Conservation (phyloP, 257 asterid genomes). For the Prunella vulgaris region DNA sequence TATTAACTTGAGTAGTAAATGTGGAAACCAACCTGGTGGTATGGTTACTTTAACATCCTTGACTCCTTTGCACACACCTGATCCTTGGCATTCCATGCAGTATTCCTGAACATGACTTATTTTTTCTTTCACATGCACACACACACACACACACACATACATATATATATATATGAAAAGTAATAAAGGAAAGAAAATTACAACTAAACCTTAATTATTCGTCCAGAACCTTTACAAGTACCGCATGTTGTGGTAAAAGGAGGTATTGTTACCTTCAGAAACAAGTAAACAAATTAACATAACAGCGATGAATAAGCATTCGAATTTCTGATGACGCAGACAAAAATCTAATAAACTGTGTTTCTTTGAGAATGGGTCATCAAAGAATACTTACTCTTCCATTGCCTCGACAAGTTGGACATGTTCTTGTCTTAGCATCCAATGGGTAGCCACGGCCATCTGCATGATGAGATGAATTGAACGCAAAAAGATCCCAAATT, state of each 20-base stretch:
- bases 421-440: constrained; percentile 53
- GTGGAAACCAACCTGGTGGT: constrained; percentile 66
- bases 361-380: constrained; percentile 4
- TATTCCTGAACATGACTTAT: constrained; percentile 39
- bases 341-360: background rate
- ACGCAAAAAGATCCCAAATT: constrained; percentile 3
- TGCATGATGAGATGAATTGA: constrained; percentile 32
- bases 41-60: constrained; percentile 70
- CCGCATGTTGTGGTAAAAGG: constrained; percentile 75
- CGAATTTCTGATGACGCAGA: background rate
- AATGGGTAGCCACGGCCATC: constrained; percentile 81
- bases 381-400: constrained; percentile 62
- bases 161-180: background rate
- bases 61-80: constrained; percentile 67
- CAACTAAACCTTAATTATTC: constrained; percentile 56
- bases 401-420: constrained; percentile 75
- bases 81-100: constrained; percentile 69
- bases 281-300: background rate
- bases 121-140: background rate
- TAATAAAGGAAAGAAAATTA: constrained; percentile 1
- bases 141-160: background rate
- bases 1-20: constrained; percentile 13
- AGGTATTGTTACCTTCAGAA: constrained; percentile 64
- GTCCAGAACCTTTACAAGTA: constrained; percentile 74
- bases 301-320: constrained; percentile 12